These are phyloP conservation scores for Neopestalotiopsis rosae DNA, from an alignment of 2,329 filamentous ascomycete species.

Conservation along the genomic window DNA sequence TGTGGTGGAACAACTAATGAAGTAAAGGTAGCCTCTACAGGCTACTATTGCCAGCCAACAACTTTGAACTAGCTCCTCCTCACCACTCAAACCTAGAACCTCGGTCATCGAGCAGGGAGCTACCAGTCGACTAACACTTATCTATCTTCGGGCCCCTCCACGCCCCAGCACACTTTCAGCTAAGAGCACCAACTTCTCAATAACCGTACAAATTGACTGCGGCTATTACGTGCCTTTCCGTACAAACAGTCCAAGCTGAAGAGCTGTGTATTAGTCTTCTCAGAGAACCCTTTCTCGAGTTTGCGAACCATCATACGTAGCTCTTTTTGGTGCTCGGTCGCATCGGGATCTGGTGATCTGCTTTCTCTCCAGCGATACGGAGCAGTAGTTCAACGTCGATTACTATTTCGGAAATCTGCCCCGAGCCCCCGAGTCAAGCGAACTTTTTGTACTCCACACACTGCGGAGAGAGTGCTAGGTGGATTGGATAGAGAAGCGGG, in stretches of 20 bases:
- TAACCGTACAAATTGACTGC: not conserved
- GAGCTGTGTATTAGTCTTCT: not conserved
- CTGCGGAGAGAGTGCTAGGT: not conserved
- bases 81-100: no score
- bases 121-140: no score
- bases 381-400: not conserved
- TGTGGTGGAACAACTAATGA: no score
- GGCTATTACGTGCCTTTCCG: no score
- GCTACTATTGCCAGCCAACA: no score
- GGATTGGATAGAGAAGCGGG: not conserved
- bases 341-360: not conserved
- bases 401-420: not conserved
- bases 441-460: constrained; percentile 2
- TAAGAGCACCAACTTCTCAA: not conserved
- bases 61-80: no score
- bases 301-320: not conserved
- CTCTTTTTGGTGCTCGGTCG: not conserved
- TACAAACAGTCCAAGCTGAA: no score
- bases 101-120: no score
- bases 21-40: no score
- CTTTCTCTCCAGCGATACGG: not conserved
- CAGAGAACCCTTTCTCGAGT: not conserved
- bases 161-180: not conserved
- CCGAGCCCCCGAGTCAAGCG: not conserved
- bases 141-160: not conserved